phyloP scores from a whole-genome alignment of 257 asterid genomes.

The Ilex aquifolium region DNA sequence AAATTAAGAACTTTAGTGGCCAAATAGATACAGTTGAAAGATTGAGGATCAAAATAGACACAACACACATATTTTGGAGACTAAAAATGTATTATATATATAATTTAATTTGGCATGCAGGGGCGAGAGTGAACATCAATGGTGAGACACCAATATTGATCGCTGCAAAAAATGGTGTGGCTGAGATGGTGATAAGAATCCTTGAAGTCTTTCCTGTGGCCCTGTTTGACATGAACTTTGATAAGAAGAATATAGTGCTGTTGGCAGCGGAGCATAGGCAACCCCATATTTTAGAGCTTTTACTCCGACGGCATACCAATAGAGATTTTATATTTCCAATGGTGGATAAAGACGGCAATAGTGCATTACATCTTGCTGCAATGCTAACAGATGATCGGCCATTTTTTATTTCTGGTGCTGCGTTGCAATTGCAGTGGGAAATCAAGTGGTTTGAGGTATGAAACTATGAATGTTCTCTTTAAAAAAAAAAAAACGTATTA shows the following conservation, averaged over 20 bases:
- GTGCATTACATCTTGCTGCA: not conserved
- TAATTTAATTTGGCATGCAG: not conserved
- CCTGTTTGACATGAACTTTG: conserved; percentile 36
- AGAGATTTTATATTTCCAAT: not conserved
- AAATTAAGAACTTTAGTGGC: no score
- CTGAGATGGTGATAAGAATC: conserved; percentile 46
- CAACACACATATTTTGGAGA: no score
- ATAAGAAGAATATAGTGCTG: conserved; percentile 44
- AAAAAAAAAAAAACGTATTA: no score
- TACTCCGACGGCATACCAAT: not conserved
- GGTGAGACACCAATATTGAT: conserved; percentile 36
- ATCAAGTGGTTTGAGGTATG: not conserved
- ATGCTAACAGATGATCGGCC: not conserved
- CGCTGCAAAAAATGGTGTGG: conserved; percentile 54
- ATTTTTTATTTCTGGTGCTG: not conserved
- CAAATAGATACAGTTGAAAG: no score
- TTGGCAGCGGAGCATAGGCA: conserved; percentile 54
- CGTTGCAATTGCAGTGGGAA: not conserved
- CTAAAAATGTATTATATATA: no score
- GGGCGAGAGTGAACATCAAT: no score
- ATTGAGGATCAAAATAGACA: no score
- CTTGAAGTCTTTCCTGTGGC: conserved; percentile 34
- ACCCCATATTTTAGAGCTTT: conserved; percentile 19
- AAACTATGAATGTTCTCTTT: no score
- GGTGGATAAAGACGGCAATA: not conserved